Base-by-base conservation (phyloP, 192 early-diverging fungal genomes). In the Coemansia sp. region DNA sequence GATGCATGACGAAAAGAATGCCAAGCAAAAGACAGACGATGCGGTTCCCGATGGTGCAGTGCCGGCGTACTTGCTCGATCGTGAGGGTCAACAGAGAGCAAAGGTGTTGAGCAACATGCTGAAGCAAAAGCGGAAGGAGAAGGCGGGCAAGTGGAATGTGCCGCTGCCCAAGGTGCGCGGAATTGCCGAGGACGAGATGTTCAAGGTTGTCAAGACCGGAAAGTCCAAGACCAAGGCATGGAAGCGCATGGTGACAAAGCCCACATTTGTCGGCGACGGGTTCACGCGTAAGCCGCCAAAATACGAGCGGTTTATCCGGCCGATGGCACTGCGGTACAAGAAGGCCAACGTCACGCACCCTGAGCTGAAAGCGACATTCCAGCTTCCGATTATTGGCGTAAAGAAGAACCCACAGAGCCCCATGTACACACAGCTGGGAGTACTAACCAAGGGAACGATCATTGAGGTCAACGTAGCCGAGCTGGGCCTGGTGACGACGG, bases 71-170 rank as follows among this genome's bases (percentile, higher is more conserved):
- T 84, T 99, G 60, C 84, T 99, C 67, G 97, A 99, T 80, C 94
- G 97, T 87, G 94, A 97, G 86, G 94, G 93, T 64, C 90, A 99
- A 79, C 88, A 95, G 72, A 81, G 92, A 50, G 97, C 97, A 63
- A 99, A 99, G 84, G 90, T 99, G 54, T 81, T 99, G 62, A 92
- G 90, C 75, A 99, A 99, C 84, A 95, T 96, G 94, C 92, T 99
- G 70, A 99, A 99, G 87, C 97, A 99, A 79, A 99, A 99, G 88
- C 88, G 97, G 60, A 99, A 97, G 87, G 97, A 99, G 82, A 97
- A 97, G 86, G 96, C 96, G 17, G 96, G 94, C 29, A 98, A 98
- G 79, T 95, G 95, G 96, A 83, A 85, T 39, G 97, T 99, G 12
- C 97, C 97, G 22, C 70, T 99, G 73, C 97, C 97, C 64, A 96